Conservation (phyloP, 495 filamentous ascomycete species). For the Jackrogersella minutella region DNA sequence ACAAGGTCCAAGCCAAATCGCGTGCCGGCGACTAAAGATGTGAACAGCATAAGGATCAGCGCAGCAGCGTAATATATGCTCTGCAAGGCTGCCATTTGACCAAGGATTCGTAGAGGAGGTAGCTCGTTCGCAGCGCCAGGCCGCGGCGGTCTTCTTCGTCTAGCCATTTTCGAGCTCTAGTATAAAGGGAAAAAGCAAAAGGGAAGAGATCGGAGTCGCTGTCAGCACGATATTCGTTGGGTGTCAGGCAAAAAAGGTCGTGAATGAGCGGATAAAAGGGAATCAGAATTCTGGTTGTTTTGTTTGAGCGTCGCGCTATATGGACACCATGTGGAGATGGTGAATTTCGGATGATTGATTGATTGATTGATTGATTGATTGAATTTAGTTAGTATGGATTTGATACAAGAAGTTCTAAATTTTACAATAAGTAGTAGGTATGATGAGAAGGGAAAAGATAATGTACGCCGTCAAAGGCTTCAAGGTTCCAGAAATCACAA, state of each 20-base stretch:
- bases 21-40: conserved; percentile 80
- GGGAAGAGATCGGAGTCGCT: background rate
- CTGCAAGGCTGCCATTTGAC: conserved; percentile 89
- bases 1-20: conserved; percentile 74
- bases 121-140: conserved; percentile 82
- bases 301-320: conserved; percentile 32
- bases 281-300: conserved; percentile 7
- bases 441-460: too few relatives aligned
- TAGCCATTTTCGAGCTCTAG: conserved; percentile 62
- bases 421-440: too few relatives aligned
- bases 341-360: background rate
- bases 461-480: too few relatives aligned
- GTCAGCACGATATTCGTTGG: background rate
- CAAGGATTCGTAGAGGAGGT: conserved; percentile 82
- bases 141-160: conserved; percentile 78
- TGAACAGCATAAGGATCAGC: conserved; percentile 84
- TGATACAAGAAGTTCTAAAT: background rate
- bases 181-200: background rate
- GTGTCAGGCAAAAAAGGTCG: background rate
- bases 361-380: too few relatives aligned
- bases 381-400: too few relatives aligned
- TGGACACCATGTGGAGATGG: conserved; percentile 32
- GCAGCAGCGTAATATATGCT: conserved; percentile 80
- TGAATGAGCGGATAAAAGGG: conserved; percentile 31
- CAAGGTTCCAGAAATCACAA: too few relatives aligned